These are phyloP conservation scores for Diaporthe ilicicola DNA, from an alignment of 2,329 filamentous ascomycete species.

Conservation along the genomic window DNA sequence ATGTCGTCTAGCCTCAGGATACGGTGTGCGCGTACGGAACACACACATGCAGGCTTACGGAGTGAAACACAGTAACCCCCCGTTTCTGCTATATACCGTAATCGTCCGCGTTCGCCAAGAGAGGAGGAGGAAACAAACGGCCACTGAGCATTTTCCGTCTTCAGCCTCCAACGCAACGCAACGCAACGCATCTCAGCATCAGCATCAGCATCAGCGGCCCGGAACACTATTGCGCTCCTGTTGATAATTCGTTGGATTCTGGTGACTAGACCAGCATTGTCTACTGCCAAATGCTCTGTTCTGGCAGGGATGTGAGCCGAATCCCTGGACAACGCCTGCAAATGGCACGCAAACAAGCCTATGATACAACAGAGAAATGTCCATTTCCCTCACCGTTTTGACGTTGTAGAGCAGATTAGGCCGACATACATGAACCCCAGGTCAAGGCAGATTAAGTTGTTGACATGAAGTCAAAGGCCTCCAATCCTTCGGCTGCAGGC, in stretches of 20 bases:
- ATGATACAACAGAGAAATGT: background rate
- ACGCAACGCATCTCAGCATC: too few relatives aligned
- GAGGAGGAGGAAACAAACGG: background rate
- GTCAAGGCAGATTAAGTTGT: background rate
- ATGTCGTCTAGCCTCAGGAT: background rate
- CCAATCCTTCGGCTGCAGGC: conserved; percentile 2
- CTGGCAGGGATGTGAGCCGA: background rate
- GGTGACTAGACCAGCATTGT: background rate
- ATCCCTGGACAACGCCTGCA: background rate
- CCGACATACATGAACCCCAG: background rate
- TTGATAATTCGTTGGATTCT: background rate
- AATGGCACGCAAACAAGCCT: background rate
- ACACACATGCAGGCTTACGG: too few relatives aligned
- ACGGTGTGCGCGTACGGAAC: too few relatives aligned
- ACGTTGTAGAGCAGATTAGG: background rate
- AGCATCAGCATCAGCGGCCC: conserved; percentile 1
- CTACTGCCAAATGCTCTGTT: background rate
- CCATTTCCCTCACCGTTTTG: background rate
- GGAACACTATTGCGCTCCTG: conserved; percentile 5
- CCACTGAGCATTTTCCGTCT: background rate
- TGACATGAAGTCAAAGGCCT: conserved; percentile 25
- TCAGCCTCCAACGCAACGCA: conserved; percentile 18
- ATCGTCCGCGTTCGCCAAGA: background rate
- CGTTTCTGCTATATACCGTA: conserved; percentile 15
- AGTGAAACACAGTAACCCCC: background rate